Evolutionary conservation across 2,329 filamentous ascomycete species (phyloP).

Genomic region (Cytospora chrysosperma): DNA sequence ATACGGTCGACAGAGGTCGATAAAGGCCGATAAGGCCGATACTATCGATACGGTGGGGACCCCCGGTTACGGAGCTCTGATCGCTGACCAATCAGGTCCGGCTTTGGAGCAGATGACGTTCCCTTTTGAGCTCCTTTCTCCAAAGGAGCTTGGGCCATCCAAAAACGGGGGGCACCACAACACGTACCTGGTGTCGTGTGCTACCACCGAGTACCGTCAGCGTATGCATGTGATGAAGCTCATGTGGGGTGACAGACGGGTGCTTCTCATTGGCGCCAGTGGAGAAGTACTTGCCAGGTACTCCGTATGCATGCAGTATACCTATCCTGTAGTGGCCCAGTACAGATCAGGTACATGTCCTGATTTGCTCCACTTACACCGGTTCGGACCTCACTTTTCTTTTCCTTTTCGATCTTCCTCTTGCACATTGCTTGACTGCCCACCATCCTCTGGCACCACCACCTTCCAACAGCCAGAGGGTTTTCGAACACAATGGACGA

Average conservation of each 20-base stretch:
- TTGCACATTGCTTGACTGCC: neutral
- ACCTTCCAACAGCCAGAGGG: neutral
- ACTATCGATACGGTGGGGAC: no score
- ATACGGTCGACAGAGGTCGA: neutral
- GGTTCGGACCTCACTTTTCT: neutral
- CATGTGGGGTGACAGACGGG: neutral
- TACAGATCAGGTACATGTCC: no score
- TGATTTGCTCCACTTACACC: neutral
- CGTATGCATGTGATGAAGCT: constrained; percentile 5
- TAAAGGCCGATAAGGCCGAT: neutral
- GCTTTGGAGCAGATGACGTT: neutral
- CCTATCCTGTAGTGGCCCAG: no score
- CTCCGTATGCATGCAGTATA: no score
- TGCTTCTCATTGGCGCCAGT: neutral
- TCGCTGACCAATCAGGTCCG: neutral
- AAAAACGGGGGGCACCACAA: neutral
- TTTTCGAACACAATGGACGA: neutral
- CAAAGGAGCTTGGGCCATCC: neutral
- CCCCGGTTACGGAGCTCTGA: neutral
- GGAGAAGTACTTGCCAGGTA: neutral
- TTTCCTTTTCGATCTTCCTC: neutral
- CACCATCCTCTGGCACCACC: neutral
- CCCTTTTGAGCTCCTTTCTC: neutral
- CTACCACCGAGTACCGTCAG: no score
- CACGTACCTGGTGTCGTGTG: neutral